Base-by-base conservation (phyloP, 73 alveolate genomes). In the Diophrys sp. region DNA sequence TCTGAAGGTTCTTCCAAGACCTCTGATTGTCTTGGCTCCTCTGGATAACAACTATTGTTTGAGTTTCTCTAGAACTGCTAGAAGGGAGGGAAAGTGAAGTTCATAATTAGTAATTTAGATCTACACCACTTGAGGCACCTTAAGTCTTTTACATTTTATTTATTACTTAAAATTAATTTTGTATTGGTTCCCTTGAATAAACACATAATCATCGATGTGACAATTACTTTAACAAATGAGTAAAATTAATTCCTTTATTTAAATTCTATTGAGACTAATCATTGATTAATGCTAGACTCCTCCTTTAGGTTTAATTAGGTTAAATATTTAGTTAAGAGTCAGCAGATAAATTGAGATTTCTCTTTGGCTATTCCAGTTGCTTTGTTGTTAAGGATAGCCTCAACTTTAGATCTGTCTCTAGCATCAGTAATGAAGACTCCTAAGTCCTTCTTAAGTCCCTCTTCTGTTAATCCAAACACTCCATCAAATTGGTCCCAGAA, bases 1-100 rank as follows among this genome's bases (percentile, higher is more conserved):
- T 70, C 97, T 75, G 86, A 94, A 94, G 27, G 95, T 84, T 70
- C 96, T 81, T 28, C 97, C 97, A 33, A 91, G 85, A 30, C 94
- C 87, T 68, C 97, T 75, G 75, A 94, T 90, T 1, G 95, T 80
- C 29, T 92, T 92, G 14, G 93, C 80, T n/a, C 97, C 97, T 90
- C 96, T 92, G 53, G 79, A 77, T 31, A 57, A 55, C 33, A 92
- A 70, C 57, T 77, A 77, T 23, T 72, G 81, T 53, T 87, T 75
- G 62, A 88, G 75, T 69, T 67, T 71, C 33, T 86, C 87, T 34
- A 88, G 77, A 23, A 84, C 91, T 80, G n/a, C 73, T 71, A 28
- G 53, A n/a, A n/a, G n/a, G n/a, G n/a, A n/a, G n/a, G n/a, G n/a
- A n/a, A n/a, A n/a, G n/a, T n/a, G n/a, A n/a, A n/a, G n/a, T n/a